These are phyloP conservation scores for Lolium perenne DNA, from an alignment of 176 grass and related monocot genomes.

Conservation along the genomic window DNA sequence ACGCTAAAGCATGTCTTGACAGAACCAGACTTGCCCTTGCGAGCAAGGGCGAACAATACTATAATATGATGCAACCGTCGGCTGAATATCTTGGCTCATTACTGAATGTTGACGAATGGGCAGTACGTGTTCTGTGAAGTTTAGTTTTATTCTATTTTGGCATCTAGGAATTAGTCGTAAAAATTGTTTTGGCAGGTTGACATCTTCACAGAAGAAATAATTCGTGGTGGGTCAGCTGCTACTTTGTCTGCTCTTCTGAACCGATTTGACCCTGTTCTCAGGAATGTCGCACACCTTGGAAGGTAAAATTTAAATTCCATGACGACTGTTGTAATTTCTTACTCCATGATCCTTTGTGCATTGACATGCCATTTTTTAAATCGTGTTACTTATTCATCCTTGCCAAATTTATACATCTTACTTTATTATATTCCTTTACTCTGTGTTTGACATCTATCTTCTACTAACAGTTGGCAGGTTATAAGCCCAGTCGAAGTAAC, in stretches of 20 bases:
- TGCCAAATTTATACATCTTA: constrained; percentile 1
- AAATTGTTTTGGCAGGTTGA: constrained; percentile 54
- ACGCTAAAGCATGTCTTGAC: constrained; percentile 95
- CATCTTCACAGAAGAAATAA: constrained; percentile 98
- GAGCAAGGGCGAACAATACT: constrained; percentile 87
- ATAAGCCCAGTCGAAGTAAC: constrained; percentile 95
- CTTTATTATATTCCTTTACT: constrained; percentile 43
- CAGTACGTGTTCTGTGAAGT: constrained; percentile 63
- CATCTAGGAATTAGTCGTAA: constrained; percentile 34
- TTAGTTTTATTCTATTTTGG: constrained; percentile 36
- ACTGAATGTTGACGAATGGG: constrained; percentile 76
- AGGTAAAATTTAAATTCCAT: constrained; percentile 57
- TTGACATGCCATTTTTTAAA: constrained; percentile 15
- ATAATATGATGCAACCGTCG: constrained; percentile 84
- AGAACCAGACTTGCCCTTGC: constrained; percentile 91
- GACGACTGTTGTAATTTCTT: neutral
- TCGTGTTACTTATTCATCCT: constrained; percentile 6
- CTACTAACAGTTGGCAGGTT: constrained; percentile 85
- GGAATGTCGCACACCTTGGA: constrained; percentile 84
- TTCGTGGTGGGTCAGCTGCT: constrained; percentile 95
- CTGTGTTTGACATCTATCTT: constrained; percentile 35
- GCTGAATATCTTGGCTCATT: constrained; percentile 97
- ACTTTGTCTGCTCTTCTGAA: constrained; percentile 95
- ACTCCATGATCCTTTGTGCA: neutral
- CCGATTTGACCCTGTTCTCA: constrained; percentile 92